phyloP scores from a whole-genome alignment of 2,329 filamentous ascomycete genomes.

The Sphaceloma murrayae region DNA sequence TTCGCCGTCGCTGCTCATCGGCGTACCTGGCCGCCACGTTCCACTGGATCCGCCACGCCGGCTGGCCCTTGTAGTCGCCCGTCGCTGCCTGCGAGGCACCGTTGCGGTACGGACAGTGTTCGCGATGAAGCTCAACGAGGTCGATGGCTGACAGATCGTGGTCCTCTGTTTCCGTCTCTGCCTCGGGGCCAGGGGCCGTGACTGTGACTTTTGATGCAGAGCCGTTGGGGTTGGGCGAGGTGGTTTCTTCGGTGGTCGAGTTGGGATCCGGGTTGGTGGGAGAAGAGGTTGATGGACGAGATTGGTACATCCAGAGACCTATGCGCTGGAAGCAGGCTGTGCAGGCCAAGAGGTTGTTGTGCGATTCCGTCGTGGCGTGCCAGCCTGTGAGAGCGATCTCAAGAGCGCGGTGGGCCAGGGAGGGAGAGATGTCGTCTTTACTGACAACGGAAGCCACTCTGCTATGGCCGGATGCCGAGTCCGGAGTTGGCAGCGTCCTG shows the following conservation, averaged over 20 bases:
- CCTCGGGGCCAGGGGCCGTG: background rate
- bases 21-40: slow-evolving; percentile 26
- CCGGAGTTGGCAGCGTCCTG: background rate
- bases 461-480: no score
- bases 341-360: slow-evolving; percentile 68
- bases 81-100: slow-evolving; percentile 26
- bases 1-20: slow-evolving; percentile 27
- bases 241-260: slow-evolving; percentile 38
- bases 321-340: slow-evolving; percentile 78
- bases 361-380: slow-evolving; percentile 47
- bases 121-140: slow-evolving; percentile 29
- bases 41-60: slow-evolving; percentile 27
- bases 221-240: background rate
- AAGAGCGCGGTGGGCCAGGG: slow-evolving; percentile 22
- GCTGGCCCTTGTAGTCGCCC: slow-evolving; percentile 26
- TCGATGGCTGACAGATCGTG: slow-evolving; percentile 23
- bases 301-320: slow-evolving; percentile 87
- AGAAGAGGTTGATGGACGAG: slow-evolving; percentile 32
- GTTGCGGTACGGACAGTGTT: slow-evolving; percentile 33
- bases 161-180: slow-evolving; percentile 24
- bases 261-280: no score
- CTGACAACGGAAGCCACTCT: no score
- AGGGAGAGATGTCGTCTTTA: no score
- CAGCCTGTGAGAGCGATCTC: slow-evolving; percentile 38
- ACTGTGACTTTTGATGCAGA: background rate